These are phyloP conservation scores for Fusarium vanettenii DNA, from an alignment of 2,329 filamentous ascomycete genomes.

Conservation along the genomic window DNA sequence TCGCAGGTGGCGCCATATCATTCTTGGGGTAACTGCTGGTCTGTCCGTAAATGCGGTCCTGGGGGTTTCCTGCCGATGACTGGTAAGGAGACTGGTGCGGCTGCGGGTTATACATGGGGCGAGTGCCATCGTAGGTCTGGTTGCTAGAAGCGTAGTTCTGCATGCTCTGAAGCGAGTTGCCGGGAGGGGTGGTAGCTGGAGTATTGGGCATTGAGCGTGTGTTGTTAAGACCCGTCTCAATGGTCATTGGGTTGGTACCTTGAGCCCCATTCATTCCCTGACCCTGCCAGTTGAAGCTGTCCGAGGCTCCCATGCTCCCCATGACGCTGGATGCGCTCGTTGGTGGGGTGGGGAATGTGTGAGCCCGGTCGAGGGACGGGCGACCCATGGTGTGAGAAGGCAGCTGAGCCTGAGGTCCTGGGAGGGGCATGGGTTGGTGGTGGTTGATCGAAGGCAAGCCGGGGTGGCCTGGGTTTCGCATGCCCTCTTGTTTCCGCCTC, in stretches of 20 bases:
- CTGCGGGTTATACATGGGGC: slow-evolving; percentile 81
- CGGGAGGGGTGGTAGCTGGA: slow-evolving; percentile 91
- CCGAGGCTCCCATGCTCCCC: slow-evolving; percentile 77
- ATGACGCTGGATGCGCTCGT: slow-evolving; percentile 91
- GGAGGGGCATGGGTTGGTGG: slow-evolving; percentile 73
- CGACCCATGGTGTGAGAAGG: slow-evolving; percentile 79
- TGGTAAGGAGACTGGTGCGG: slow-evolving; percentile 80
- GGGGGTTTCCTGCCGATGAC: slow-evolving; percentile 68
- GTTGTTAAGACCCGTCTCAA: slow-evolving; percentile 82
- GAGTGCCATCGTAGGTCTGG: slow-evolving; percentile 80
- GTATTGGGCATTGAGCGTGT: slow-evolving; percentile 89
- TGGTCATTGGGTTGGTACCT: slow-evolving; percentile 77
- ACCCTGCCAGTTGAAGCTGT: slow-evolving; percentile 82
- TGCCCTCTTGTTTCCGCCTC: slow-evolving; percentile 78
- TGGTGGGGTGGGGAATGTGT: slow-evolving; percentile 94
- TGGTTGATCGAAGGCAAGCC: slow-evolving; percentile 76
- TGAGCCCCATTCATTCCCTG: slow-evolving; percentile 72
- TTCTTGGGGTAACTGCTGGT: slow-evolving; percentile 78
- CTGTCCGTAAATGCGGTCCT: slow-evolving; percentile 77
- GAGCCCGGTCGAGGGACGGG: slow-evolving; percentile 83
- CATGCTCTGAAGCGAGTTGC: slow-evolving; percentile 80
- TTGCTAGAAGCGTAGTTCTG: slow-evolving; percentile 77
- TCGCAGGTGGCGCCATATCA: slow-evolving; percentile 87
- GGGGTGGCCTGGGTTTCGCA: slow-evolving; percentile 68
- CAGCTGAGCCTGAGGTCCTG: slow-evolving; percentile 65